Evolutionary conservation across 495 filamentous ascomycete genomes (phyloP).

Genomic region (Letharia columbiana): DNA sequence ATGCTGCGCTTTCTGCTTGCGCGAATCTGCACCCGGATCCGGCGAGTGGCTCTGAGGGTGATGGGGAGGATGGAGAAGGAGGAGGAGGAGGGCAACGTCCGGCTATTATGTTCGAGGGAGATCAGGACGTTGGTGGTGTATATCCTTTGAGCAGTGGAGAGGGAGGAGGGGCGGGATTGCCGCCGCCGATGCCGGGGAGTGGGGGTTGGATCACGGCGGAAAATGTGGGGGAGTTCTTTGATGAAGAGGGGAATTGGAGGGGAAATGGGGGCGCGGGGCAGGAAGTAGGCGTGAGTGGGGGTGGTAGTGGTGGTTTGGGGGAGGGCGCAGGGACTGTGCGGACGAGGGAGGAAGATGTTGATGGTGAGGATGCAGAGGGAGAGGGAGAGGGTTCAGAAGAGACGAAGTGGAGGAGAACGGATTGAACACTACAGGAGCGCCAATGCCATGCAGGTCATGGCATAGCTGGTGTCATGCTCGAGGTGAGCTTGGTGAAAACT

Average conservation of each 20-base stretch:
- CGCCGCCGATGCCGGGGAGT: conserved; percentile 73
- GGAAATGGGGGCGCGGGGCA: conserved; percentile 34
- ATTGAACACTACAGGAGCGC: conserved; percentile 27
- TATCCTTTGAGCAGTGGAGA: conserved; percentile 30
- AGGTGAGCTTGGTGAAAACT: neutral
- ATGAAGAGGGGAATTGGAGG: conserved; percentile 56
- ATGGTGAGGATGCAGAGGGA: conserved; percentile 29
- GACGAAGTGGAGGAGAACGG: conserved; percentile 55
- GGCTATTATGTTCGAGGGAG: conserved; percentile 50
- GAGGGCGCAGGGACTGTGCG: conserved; percentile 35
- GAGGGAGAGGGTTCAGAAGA: conserved; percentile 30
- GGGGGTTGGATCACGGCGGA: conserved; percentile 95
- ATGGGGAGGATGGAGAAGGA: conserved; percentile 41
- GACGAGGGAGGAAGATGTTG: conserved; percentile 33
- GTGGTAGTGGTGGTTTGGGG: conserved; percentile 51
- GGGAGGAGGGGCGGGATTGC: conserved; percentile 46
- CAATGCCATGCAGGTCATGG: neutral
- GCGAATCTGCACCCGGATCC: conserved; percentile 86
- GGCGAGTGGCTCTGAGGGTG: conserved; percentile 42
- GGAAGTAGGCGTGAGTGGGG: conserved; percentile 30
- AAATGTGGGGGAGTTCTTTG: conserved; percentile 75
- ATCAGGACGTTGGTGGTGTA: conserved; percentile 29
- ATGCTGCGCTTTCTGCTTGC: conserved; percentile 73
- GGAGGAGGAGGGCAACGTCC: conserved; percentile 28
- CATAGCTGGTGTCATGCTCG: conserved; percentile 16